Evolutionary conservation across 1,139 yeast species (phyloP).

Genomic region (Komagataea norvegica): DNA sequence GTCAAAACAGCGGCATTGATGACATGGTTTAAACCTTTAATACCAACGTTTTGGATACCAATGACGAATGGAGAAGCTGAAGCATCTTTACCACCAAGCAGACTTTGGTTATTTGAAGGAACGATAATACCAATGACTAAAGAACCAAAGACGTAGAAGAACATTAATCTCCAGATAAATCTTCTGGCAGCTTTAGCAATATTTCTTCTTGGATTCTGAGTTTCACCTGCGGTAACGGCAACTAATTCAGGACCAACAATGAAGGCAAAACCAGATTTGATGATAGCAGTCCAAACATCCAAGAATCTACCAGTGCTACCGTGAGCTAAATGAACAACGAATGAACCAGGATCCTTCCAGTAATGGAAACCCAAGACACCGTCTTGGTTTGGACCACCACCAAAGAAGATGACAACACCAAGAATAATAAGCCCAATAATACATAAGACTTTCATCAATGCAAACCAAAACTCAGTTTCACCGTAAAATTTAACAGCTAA

Average conservation of each 20-base stretch:
- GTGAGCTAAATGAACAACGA: constrained; percentile 44
- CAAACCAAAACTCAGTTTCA: constrained; percentile 76
- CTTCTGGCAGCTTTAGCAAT: constrained; percentile 70
- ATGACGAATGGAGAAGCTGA: constrained; percentile 73
- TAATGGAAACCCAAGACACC: constrained; percentile 64
- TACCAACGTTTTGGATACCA: constrained; percentile 57
- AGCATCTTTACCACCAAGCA: constrained; percentile 45
- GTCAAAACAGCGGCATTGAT: constrained; percentile 64
- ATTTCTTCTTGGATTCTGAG: constrained; percentile 62
- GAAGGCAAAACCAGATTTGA: constrained; percentile 37
- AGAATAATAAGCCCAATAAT: constrained; percentile 67
- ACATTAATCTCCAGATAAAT: constrained; percentile 64
- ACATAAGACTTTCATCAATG: constrained; percentile 63
- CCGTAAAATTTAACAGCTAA: constrained; percentile 72
- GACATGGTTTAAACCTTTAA: constrained; percentile 56
- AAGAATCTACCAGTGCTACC: constrained; percentile 60
- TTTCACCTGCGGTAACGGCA: constrained; percentile 73
- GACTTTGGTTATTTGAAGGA: constrained; percentile 38
- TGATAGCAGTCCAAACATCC: constrained; percentile 40
- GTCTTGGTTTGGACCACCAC: constrained; percentile 73
- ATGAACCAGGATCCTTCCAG: constrained; percentile 55
- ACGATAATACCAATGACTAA: constrained; percentile 53
- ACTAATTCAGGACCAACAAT: constrained; percentile 59
- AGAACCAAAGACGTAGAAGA: constrained; percentile 65
- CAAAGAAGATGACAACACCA: constrained; percentile 75